These are phyloP conservation scores for Geotrichum australiense DNA, from an alignment of 1,139 yeast genomes.

Conservation along the genomic window DNA sequence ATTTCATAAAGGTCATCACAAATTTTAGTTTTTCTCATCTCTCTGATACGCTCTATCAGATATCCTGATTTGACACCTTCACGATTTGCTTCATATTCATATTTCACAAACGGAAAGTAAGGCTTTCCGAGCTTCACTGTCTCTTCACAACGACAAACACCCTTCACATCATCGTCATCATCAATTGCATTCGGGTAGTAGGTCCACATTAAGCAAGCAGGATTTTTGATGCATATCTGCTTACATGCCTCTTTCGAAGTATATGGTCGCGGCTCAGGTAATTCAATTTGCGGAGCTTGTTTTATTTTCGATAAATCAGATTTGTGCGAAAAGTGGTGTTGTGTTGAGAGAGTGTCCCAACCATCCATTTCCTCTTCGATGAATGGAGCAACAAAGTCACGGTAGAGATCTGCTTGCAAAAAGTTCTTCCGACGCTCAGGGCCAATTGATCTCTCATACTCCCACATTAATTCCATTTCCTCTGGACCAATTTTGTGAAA, in stretches of 20 bases:
- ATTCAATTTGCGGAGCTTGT: no score
- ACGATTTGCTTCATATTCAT: conserved; percentile 7
- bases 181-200: no score
- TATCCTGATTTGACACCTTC: conserved; percentile 21
- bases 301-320: no score
- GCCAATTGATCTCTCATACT: conserved; percentile 24
- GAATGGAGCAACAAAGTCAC: conserved; percentile 25
- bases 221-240: conserved; percentile 16
- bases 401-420: conserved; percentile 23
- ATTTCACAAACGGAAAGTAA: conserved; percentile 14
- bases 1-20: conserved; percentile 19
- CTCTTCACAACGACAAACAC: no score
- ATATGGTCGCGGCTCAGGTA: no score
- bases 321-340: no score
- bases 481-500: conserved; percentile 24
- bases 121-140: conserved; percentile 14
- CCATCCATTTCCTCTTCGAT: conserved; percentile 19
- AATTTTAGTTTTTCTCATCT: conserved; percentile 19
- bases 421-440: conserved; percentile 19
- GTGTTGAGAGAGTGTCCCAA: conserved; percentile 23
- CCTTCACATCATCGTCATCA: no score
- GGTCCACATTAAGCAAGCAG: conserved; percentile 22
- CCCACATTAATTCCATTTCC: conserved; percentile 25
- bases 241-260: conserved; percentile 15
- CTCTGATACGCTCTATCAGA: conserved; percentile 26